Percentiles rank a stretch among this genome's conserved stretches.
These are phyloP conservation scores for Pascua guehoae DNA, from an alignment of 1,284 basidiomycete genomes.

Conservation along the genomic window DNA sequence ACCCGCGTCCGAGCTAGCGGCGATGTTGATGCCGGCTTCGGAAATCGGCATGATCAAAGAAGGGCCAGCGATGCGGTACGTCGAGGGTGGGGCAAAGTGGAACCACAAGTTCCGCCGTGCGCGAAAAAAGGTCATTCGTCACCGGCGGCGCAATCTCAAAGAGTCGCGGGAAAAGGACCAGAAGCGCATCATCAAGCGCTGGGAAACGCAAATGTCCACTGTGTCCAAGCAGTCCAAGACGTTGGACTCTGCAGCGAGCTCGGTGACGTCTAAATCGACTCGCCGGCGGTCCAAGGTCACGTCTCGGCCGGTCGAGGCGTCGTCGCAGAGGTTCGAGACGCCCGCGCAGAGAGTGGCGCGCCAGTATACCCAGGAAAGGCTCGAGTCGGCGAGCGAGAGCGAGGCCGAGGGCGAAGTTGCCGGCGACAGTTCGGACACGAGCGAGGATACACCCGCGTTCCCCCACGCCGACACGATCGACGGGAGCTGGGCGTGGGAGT, in stretches of 20 bases:
- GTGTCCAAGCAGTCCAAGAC: no score
- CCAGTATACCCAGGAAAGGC: no score
- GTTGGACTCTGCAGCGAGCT: no score
- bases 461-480: not conserved
- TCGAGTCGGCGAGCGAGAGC: not conserved
- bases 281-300: no score
- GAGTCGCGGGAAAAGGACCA: slow-evolving; percentile 32
- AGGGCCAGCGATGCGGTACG: slow-evolving; percentile 48
- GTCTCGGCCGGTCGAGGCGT: no score
- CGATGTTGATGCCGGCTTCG: slow-evolving; percentile 61
- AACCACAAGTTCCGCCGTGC: slow-evolving; percentile 42
- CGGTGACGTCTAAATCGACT: no score
- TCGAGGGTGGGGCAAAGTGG: slow-evolving; percentile 48
- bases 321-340: no score
- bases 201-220: not conserved
- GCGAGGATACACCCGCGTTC: no score
- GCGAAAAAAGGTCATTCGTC: slow-evolving; percentile 35
- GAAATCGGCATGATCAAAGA: slow-evolving; percentile 56
- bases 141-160: slow-evolving; percentile 40
- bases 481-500: slow-evolving; percentile 37
- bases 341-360: no score
- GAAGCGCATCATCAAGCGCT: slow-evolving; percentile 4
- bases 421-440: no score
- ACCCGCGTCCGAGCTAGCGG: slow-evolving; percentile 61
- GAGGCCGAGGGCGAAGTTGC: not conserved